Evolutionary conservation across 768 basidiomycete genomes (phyloP).

Genomic region (Rubroboletus pulcherrimus): DNA sequence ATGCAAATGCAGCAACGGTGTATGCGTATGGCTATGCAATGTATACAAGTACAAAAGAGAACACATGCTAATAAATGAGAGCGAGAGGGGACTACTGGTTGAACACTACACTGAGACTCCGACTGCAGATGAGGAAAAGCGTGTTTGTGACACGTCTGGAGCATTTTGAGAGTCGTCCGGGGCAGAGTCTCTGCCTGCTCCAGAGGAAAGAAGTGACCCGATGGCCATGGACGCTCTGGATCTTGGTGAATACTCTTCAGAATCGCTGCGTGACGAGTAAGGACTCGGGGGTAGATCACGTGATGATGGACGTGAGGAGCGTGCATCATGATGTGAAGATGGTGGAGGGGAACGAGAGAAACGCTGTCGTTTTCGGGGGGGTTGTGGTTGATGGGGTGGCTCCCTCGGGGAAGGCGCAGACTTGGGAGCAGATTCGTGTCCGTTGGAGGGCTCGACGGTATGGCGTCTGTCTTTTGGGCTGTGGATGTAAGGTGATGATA

Average conservation of each 20-base stretch:
- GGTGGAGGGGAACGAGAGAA: constrained; percentile 52
- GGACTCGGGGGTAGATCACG: constrained; percentile 67
- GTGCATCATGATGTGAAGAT: constrained; percentile 35
- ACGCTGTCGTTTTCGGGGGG: constrained; percentile 62
- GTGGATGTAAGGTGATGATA: constrained; percentile 34
- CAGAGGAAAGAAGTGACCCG: constrained; percentile 62
- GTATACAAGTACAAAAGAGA: constrained; percentile 24
- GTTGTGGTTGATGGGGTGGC: constrained; percentile 34
- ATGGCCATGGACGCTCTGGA: constrained; percentile 78
- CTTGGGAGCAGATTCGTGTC: constrained; percentile 13
- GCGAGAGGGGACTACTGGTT: neutral
- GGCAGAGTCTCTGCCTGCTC: constrained; percentile 28
- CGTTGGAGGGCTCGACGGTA: constrained; percentile 14
- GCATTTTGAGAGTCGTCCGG: constrained; percentile 26
- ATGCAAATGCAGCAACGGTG: constrained; percentile 18
- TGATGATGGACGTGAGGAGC: constrained; percentile 34
- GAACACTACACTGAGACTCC: constrained; percentile 22
- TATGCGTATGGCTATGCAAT: constrained; percentile 17
- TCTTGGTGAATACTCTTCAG: constrained; percentile 66
- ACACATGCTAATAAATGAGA: constrained; percentile 21
- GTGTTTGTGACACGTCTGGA: constrained; percentile 17
- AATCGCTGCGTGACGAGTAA: constrained; percentile 65
- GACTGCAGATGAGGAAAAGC: constrained; percentile 15
- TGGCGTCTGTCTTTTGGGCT: constrained; percentile 21
- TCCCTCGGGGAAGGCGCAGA: constrained; percentile 22